Base-by-base conservation (phyloP, 805 yeast species). In the Metschnikowia bowlesiae region DNA sequence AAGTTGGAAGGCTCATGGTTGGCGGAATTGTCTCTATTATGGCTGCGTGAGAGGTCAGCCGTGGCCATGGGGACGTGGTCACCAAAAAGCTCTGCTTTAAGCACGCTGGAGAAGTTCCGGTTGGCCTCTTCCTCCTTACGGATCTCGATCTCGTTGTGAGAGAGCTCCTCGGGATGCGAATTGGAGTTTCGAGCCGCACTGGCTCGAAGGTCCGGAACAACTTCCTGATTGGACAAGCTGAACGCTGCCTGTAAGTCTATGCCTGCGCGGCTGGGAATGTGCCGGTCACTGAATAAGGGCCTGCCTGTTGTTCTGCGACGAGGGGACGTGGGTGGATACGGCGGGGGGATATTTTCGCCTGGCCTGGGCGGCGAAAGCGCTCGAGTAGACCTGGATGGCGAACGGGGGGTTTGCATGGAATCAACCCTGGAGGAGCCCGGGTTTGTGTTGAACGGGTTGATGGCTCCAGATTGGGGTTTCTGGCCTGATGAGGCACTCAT, bases 41-140 rank as follows among this genome's bases (percentile, higher is more conserved):
- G 54, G 8, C 67, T 52, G 6, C 59, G 49, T 8, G 55, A 34
- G 22, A 68, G 50, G 49, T 66, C 69, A 9, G 78, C 70, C 4
- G 73, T 63, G 9, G 76, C 75, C 71, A 67, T 66, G 5, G 91
- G 89, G 4, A 89, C 81, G 53, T 87, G 81, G 62, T 86, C 94
- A 13, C 97, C 98, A 73, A 94, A 94, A 34, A 94, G 70, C 65
- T 94, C 99, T 33, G 95, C 87, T 59, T 87, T 86, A 44, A 94
- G 70, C 2, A 94, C 87, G 0, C 92, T 83, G 49, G 91, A 84
- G 67, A 91, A 94, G 0, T 96, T 88, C 55, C 86, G 74, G 63
- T 88, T 88, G 4, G 97, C 96, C 61, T 88, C 96, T 57, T 84
- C 85, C 61, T 84, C 89, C 55, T 82, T 76, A 55, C 84, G 78